Evolutionary conservation across 768 basidiomycete genomes (phyloP).

Genomic region (Boletus rubroflammeus): DNA sequence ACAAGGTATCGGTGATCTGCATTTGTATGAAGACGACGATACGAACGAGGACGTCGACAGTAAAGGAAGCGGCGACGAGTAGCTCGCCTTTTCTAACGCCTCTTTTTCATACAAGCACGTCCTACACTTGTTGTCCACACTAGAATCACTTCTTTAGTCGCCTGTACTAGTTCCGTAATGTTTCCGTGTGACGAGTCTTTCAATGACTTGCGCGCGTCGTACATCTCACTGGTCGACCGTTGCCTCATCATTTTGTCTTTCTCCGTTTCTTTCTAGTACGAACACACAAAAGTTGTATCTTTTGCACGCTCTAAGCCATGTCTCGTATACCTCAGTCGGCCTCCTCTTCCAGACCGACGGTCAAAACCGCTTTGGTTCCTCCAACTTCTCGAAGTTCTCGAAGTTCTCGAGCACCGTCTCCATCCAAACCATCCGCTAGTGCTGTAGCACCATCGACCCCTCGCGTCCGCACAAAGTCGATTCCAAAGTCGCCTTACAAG

Average conservation of each 20-base stretch:
- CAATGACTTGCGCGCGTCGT: conserved; percentile 1
- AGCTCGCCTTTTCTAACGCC: background rate
- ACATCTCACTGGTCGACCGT: background rate
- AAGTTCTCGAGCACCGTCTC: conserved; percentile 29
- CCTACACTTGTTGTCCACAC: background rate
- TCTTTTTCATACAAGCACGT: background rate
- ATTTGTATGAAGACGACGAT: conserved; percentile 23
- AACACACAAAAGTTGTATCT: conserved; percentile 4
- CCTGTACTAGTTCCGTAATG: conserved; percentile 18
- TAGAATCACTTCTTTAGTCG: background rate
- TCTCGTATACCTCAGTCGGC: conserved; percentile 38
- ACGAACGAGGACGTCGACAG: conserved; percentile 6
- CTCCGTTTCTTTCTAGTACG: conserved; percentile 1
- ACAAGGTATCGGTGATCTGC: conserved; percentile 10
- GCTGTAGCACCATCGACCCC: conserved; percentile 28
- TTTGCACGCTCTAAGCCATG: conserved; percentile 24
- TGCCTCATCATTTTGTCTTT: background rate
- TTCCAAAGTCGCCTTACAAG: conserved; percentile 35
- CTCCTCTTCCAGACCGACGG: conserved; percentile 32
- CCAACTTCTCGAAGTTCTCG: conserved; percentile 29
- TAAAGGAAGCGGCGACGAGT: background rate
- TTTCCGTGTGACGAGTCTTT: conserved; percentile 9
- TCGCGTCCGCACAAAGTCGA: conserved; percentile 36
- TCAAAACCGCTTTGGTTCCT: conserved; percentile 26
- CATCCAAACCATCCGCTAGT: conserved; percentile 28